These are phyloP conservation scores for Marsdenia floribunda DNA, from an alignment of 257 asterid species.

Conservation along the genomic window DNA sequence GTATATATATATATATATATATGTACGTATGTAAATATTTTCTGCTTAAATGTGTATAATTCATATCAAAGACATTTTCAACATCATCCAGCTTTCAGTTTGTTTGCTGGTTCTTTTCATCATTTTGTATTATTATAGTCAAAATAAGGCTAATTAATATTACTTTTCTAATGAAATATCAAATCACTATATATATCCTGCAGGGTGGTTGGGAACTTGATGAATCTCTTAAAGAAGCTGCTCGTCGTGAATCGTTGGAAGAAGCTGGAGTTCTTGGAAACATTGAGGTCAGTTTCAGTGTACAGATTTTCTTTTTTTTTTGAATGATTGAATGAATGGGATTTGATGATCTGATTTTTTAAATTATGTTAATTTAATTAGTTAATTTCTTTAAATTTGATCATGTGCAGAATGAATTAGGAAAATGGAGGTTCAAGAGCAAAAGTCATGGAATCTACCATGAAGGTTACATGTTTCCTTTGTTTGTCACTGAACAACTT, in stretches of 20 bases:
- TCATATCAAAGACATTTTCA: not conserved
- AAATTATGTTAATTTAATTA: no score
- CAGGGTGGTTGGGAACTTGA: slow-evolving; percentile 89
- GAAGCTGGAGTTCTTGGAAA: slow-evolving; percentile 83
- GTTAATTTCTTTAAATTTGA: no score
- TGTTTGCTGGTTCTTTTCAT: not conserved
- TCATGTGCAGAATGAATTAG: slow-evolving; percentile 49
- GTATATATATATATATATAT: slow-evolving; percentile 15
- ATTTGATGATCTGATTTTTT: no score
- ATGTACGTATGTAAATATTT: not conserved
- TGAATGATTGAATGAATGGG: no score
- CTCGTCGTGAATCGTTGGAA: slow-evolving; percentile 68
- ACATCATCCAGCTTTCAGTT: not conserved
- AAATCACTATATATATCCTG: no score
- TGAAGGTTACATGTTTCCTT: slow-evolving; percentile 70
- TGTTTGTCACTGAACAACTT: slow-evolving; percentile 61
- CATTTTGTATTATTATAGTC: not conserved
- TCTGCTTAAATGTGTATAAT: not conserved
- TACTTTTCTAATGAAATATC: no score
- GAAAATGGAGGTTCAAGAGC: slow-evolving; percentile 75
- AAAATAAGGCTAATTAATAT: not conserved
- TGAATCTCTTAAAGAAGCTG: slow-evolving; percentile 72
- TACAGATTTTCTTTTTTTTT: no score
- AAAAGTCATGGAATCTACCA: slow-evolving; percentile 52
- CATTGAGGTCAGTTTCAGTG: slow-evolving; percentile 39